Evolutionary conservation across 768 basidiomycete genomes (phyloP), one percentile per base, ranked within the genome.

Genomic region (Pleurotus pulmonarius): DNA sequence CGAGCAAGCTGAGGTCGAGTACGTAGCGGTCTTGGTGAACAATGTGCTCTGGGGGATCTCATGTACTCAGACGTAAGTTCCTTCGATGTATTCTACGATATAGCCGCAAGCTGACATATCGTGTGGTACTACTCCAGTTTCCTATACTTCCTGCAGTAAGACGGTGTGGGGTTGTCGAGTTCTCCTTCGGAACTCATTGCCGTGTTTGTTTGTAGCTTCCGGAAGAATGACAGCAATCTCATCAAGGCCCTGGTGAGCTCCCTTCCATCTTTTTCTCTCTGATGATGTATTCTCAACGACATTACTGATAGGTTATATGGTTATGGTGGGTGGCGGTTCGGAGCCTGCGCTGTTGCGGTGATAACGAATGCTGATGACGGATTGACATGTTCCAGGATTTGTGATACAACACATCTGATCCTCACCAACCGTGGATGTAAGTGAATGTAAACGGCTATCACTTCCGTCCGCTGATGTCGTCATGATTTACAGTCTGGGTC

Each of bases 351-450:
- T 22, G 13, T 29, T 40, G 34, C 37, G 37, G 16, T n/a, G 24
- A 18, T 11, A 22, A 34, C 29, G 29, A 9, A 34, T 34, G 29
- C 9, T 34, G 29, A 34, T 34, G 29, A 2, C 24, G 20, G 4
- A 5, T 16, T 37, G 48, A 49, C 48, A 34, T 34, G 26, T 16
- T 29, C 22, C n/a, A 53, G 51, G 38, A 38, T 18, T n/a, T 53
- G 51, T 41, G 51, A 53, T n/a, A 53, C 51, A n/a, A 39, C 51
- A 13, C 51, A 53, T 53, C 39, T 53, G 37, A 24, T 53, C 51
- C 51, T 53, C 20, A 53, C 51, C 5, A 53, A 53, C 24, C 51
- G 51, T 53, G 51, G 51, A 39, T 53, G 51, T 53, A 40, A 53
- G 51, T 20, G 5, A n/a, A 15, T 6, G 18, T 20, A 6, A 12